Base-by-base conservation (phyloP, 352 stramenopile genomes). In the Pythium monospermum region DNA sequence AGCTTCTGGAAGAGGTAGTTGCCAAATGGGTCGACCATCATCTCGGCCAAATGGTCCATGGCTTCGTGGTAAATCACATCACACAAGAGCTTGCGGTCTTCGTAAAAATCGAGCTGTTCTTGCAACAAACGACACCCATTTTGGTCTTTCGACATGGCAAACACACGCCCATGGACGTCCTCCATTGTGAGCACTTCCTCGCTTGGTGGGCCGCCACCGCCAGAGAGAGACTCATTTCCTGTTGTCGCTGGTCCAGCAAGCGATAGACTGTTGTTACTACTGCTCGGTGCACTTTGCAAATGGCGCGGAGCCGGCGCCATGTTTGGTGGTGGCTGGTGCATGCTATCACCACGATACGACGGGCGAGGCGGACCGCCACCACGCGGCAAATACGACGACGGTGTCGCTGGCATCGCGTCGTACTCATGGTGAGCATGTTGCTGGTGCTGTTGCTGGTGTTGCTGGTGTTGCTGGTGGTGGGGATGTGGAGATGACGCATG, bases 1-100 rank as follows among this genome's bases (percentile, higher is more conserved):
- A 99, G 91, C 70, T 99, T 99, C 72, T 99, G 96, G 67, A 99
- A 99, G 12, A 99, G 68, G 56, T 99, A 99, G 65, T 99, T 99
- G 6, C 96, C 96, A 68, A 99, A 99, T 6, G 96, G 96, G 67
- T 99, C 96, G n/a, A 98, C 92, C 95, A 99, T 98, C 66, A 98
- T 96, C 64, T 98, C 93, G 11, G 87, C 87, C 71, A 98, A 87
- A 60, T 98, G 96, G 25, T 96, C 83, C 7, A 98, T 73, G n/a
- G 95, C 95, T 71, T 99, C 95, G n/a, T 94, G 81, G 46, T 98
- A 95, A 59, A 99, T 98, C 49, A 97, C 73, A 21, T 94, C 91
- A 19, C 94, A 94, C 53, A 97, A 69, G 51, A 91, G 78, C 4
- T 81, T 63, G 18, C 92, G 92, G 56, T 97, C 91, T 56, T 98